Evolutionary conservation across 768 basidiomycete genomes (phyloP).

Genomic region (Xerocomellus chrysenteron): DNA sequence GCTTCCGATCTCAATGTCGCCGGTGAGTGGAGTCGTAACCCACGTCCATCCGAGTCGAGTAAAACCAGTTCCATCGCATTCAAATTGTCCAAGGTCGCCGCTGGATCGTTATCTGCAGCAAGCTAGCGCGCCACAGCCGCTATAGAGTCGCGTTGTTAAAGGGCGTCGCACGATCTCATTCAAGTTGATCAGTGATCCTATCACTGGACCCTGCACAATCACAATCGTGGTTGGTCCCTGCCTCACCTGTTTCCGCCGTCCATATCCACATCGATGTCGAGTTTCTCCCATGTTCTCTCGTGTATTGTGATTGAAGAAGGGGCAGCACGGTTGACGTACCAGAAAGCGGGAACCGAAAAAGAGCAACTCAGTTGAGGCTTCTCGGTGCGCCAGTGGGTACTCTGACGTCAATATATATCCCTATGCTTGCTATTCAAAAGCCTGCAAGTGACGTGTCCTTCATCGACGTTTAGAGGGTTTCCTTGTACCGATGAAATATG

Average conservation of each 20-base stretch:
- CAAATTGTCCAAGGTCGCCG: not conserved
- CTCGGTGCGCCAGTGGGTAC: not conserved
- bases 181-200: constrained; percentile 2
- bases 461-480: not conserved
- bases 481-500: not conserved
- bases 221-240: not conserved
- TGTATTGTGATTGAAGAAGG: not conserved
- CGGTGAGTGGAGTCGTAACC: too few species aligned
- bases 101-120: not conserved
- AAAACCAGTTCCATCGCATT: not conserved
- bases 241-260: constrained; percentile 1
- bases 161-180: constrained; percentile 10
- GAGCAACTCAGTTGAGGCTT: not conserved
- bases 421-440: not conserved
- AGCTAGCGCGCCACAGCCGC: too few species aligned
- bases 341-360: not conserved
- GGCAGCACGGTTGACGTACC: constrained; percentile 4
- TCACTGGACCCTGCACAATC: constrained; percentile 21
- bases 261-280: not conserved
- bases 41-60: not conserved
- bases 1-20: not conserved
- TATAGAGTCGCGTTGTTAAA: constrained; percentile 6
- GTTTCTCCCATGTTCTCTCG: not conserved
- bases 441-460: not conserved
- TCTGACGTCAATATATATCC: not conserved